Evolutionary conservation across 2,329 filamentous ascomycete genomes (phyloP).

Genomic region (Tolypocladium endophyticum): DNA sequence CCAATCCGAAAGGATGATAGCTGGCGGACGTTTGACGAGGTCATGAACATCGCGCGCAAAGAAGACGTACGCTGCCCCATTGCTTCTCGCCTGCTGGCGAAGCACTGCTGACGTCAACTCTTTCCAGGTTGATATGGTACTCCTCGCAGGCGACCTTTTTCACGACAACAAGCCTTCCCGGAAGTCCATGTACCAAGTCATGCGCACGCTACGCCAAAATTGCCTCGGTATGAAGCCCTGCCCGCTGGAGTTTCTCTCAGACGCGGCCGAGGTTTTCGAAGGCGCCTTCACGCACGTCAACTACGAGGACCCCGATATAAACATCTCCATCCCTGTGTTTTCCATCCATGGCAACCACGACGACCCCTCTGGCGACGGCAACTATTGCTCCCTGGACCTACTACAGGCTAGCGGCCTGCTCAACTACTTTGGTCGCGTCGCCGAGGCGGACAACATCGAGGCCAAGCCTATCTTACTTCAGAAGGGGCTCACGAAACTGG

Average conservation of each 20-base stretch:
- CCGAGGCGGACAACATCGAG: constrained; percentile 86
- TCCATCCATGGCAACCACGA: constrained; percentile 98
- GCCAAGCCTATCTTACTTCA: constrained; percentile 87
- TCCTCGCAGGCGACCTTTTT: constrained; percentile 89
- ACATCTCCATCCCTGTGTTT: constrained; percentile 93
- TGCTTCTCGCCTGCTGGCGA: neutral
- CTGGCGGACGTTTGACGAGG: constrained; percentile 92
- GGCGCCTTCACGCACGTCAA: constrained; percentile 90
- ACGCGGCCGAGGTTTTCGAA: constrained; percentile 83
- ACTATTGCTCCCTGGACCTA: constrained; percentile 82
- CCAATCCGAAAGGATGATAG: constrained; percentile 92
- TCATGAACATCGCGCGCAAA: constrained; percentile 78
- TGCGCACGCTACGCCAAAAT: constrained; percentile 86
- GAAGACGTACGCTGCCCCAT: constrained; percentile 50
- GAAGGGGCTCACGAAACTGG: constrained; percentile 86
- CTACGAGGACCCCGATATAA: constrained; percentile 95
- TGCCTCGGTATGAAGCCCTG: constrained; percentile 93
- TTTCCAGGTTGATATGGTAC: constrained; percentile 77
- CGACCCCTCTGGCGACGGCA: constrained; percentile 92
- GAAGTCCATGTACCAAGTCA: constrained; percentile 94
- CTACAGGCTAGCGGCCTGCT: constrained; percentile 83
- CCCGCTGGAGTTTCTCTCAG: constrained; percentile 87
- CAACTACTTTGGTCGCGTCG: constrained; percentile 91
- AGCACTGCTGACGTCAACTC: neutral
- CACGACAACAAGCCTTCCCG: constrained; percentile 97